These are phyloP conservation scores for Pyrenophora tritici-repentis DNA, from an alignment of 2,329 filamentous ascomycete species.

Conservation along the genomic window DNA sequence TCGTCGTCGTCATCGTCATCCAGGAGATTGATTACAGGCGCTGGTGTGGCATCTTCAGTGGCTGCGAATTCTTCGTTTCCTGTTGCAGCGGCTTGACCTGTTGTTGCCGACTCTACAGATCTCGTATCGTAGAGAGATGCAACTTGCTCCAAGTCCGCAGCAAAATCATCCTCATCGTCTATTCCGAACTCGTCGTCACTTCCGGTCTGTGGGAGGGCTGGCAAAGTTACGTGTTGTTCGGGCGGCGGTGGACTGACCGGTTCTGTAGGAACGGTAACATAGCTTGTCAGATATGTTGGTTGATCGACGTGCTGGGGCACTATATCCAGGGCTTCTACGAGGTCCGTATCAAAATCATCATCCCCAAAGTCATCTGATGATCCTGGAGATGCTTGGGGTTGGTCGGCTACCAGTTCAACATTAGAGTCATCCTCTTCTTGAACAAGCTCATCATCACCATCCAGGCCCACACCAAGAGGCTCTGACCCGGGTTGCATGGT, in stretches of 20 bases:
- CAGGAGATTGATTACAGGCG: conserved; percentile 31
- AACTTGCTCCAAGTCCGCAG: conserved; percentile 63
- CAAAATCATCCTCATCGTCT: conserved; percentile 57
- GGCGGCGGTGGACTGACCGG: background rate
- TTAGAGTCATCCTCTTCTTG: conserved; percentile 8
- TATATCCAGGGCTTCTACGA: conserved; percentile 40
- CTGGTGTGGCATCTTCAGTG: conserved; percentile 8
- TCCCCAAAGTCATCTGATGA: conserved; percentile 47
- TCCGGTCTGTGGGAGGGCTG: conserved; percentile 21
- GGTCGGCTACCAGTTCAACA: background rate
- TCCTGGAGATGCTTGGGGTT: conserved; percentile 15
- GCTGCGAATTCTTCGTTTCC: background rate
- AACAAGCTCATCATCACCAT: conserved; percentile 8
- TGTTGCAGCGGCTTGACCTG: conserved; percentile 1
- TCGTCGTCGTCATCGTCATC: conserved; percentile 58
- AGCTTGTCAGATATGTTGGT: conserved; percentile 7
- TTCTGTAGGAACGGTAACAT: conserved; percentile 14
- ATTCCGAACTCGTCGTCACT: conserved; percentile 54
- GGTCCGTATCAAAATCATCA: conserved; percentile 42
- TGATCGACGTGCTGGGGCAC: conserved; percentile 14
- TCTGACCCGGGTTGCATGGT: conserved; percentile 11
- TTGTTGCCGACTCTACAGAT: conserved; percentile 23
- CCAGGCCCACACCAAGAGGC: conserved; percentile 4
- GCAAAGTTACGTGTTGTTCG: conserved; percentile 1
- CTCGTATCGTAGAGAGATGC: conserved; percentile 60